Conservation (phyloP, 139 green algal species). For the Volvox africanus region DNA sequence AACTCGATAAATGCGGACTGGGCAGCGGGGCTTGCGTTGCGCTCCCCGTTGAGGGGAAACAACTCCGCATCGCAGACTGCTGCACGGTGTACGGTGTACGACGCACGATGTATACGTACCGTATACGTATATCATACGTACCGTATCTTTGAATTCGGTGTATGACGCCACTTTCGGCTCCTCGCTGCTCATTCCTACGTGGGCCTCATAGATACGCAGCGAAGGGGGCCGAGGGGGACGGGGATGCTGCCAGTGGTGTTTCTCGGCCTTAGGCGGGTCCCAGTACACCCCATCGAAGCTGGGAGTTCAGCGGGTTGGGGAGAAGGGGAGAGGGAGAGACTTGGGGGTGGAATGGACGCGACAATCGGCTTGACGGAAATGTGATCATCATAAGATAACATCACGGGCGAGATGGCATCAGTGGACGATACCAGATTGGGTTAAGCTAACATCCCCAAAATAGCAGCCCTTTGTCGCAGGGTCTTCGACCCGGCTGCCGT, state of each 20-base stretch:
- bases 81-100: no score
- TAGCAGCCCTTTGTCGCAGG: no score
- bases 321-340: not conserved
- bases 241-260: constrained; percentile 68
- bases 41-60: no score
- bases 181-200: constrained; percentile 96
- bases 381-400: not conserved
- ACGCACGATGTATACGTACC: no score
- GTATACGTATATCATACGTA: no score
- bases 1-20: no score
- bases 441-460: no score
- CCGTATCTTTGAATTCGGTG: constrained; percentile 85
- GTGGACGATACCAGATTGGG: no score
- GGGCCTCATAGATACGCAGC: constrained; percentile 95
- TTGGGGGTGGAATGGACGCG: not conserved
- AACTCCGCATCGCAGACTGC: no score
- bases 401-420: no score
- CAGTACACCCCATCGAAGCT: constrained; percentile 95
- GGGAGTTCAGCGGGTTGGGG: not conserved
- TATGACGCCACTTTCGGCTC: constrained; percentile 84
- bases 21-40: no score
- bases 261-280: constrained; percentile 83
- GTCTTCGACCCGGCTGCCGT: no score
- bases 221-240: constrained; percentile 67
- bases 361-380: not conserved